Evolutionary conservation across 2,329 filamentous ascomycete genomes (phyloP).

Genomic region (Tolypocladium guangdongense): DNA sequence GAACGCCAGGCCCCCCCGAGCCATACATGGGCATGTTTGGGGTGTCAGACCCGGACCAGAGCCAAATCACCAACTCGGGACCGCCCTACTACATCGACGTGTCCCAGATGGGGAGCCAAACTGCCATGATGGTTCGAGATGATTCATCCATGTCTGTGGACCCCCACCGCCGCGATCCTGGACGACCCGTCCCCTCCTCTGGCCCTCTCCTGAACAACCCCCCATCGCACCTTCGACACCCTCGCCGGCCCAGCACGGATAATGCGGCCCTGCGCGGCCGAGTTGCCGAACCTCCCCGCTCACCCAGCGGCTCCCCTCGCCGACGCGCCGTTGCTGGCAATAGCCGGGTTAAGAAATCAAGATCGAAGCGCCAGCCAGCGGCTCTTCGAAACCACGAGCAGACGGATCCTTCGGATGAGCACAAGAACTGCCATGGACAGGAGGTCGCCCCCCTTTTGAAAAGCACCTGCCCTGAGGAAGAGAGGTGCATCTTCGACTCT

Average conservation of each 20-base stretch:
- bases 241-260: conserved; percentile 14
- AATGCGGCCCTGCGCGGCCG: conserved; percentile 4
- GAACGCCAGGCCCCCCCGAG: conserved; percentile 24
- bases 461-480: conserved; percentile 33
- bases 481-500: conserved; percentile 38
- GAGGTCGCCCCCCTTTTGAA: conserved; percentile 29
- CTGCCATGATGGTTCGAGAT: conserved; percentile 14
- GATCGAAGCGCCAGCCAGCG: conserved; percentile 5
- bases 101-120: conserved; percentile 14
- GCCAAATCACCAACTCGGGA: conserved; percentile 10
- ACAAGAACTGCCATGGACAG: conserved; percentile 23
- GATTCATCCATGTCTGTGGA: conserved; percentile 12
- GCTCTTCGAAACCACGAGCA: conserved; percentile 4
- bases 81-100: conserved; percentile 18
- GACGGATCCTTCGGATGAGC: conserved; percentile 16
- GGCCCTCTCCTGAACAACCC: conserved; percentile 13
- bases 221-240: conserved; percentile 11
- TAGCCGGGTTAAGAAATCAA: conserved; percentile 16
- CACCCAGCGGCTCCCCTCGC: conserved; percentile 16
- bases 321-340: conserved; percentile 11
- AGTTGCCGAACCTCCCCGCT: conserved; percentile 6
- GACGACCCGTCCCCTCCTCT: conserved; percentile 4
- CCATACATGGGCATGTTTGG: conserved; percentile 25
- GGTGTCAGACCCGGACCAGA: conserved; percentile 20
- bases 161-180: conserved; percentile 13